Evolutionary conservation across 768 basidiomycete species (phyloP), one percentile per base, ranked within the genome.

Genomic region (Phanerodontia chrysosporium): DNA sequence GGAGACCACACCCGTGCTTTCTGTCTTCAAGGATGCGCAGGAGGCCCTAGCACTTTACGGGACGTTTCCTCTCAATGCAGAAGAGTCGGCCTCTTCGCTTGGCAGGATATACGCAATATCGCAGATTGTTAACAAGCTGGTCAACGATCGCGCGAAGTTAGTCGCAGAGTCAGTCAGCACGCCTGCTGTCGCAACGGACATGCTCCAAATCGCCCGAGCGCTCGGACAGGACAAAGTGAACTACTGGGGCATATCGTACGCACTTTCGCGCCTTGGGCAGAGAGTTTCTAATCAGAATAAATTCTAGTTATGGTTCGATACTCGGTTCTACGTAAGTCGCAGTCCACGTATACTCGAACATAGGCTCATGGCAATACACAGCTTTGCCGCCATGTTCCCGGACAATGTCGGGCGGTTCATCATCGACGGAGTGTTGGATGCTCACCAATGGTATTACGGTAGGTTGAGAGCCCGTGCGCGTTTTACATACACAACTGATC

Each of bases 361-460:
- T 45, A 29, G 16, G 18, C 9, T 30, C 44, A 39, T 27, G 5
- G 10, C 7, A 16, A 10, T 25, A 13, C 6, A 4, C 8, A 12
- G 61, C 29, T 73, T 68, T 55, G 58, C 71, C 1, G 61, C 72
- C 0, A 70, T 72, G 64, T 73, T 67, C 59, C 72, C 72, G 3
- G 65, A 72, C 57, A 66, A 73, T 55, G 67, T 73, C 5, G 72
- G 64, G 12, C 65, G 70, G 2, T 45, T 73, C 2, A 61, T 71
- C 45, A 65, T 73, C 21, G 72, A 73, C 55, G 72, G 72, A 13
- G n/a, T 55, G 25, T 25, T 55, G 27, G 60, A 67, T 52, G 13
- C 36, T 3, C 62, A 66, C 5, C 62, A 59, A 21, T 69, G 61
- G 35, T 69, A 62, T 44, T 27, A 49, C 6, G 45, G 64, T 62